Percentiles rank a stretch among this genome's conserved stretches.
phyloP scores from a whole-genome alignment of 2,329 filamentous ascomycete genomes.

The Bipolaris gigantea region DNA sequence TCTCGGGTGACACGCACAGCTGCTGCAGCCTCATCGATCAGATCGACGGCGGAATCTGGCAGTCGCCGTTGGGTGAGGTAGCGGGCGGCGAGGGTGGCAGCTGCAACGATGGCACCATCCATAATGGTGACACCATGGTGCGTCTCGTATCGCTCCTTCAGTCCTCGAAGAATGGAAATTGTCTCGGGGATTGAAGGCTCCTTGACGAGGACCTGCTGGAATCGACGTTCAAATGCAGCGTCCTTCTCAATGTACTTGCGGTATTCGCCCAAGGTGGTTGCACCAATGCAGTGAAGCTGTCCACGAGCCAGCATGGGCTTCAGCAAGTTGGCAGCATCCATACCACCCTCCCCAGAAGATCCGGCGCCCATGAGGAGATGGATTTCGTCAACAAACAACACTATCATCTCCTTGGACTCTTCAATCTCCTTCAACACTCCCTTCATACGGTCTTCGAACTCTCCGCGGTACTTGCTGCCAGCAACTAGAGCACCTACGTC shows the following conservation, averaged over 20 bases:
- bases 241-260: conserved; percentile 99
- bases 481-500: conserved; percentile 95
- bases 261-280: conserved; percentile 92
- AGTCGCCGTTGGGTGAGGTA: conserved; percentile 90
- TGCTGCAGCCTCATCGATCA: conserved; percentile 94
- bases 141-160: conserved; percentile 97
- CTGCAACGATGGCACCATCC: conserved; percentile 87
- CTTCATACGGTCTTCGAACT: conserved; percentile 99
- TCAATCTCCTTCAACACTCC: conserved; percentile 96
- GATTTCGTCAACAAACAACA: conserved; percentile 98
- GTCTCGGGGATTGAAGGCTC: conserved; percentile 88
- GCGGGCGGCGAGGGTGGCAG: conserved; percentile 87
- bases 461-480: conserved; percentile 96
- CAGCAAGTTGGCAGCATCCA: conserved; percentile 96
- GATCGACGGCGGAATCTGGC: conserved; percentile 93
- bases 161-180: conserved; percentile 93
- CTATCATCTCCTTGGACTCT: conserved; percentile 92
- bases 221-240: conserved; percentile 94
- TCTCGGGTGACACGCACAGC: conserved; percentile 95
- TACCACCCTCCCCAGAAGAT: conserved; percentile 90
- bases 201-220: conserved; percentile 97
- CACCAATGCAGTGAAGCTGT: conserved; percentile 96
- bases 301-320: conserved; percentile 98
- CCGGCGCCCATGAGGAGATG: conserved; percentile 98
- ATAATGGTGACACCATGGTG: conserved; percentile 97